Evolutionary conservation across 495 filamentous ascomycete species (phyloP), one percentile per base, ranked within the genome.

Genomic region (Niebla homalea): DNA sequence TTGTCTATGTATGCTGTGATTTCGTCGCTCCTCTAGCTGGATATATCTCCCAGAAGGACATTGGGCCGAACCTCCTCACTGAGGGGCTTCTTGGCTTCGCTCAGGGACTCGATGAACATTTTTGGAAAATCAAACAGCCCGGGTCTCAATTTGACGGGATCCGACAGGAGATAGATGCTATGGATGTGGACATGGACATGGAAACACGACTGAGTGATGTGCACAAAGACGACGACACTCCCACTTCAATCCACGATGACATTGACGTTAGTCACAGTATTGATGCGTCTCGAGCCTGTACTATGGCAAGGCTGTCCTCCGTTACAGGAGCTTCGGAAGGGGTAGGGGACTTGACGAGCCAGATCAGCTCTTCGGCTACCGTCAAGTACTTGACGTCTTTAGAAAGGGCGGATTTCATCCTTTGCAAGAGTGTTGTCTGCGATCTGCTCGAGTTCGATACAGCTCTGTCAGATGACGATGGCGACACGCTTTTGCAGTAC

Each of bases 181-280:
- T 94, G 85, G 88, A 94, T 50, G 60, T 94, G 20, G 88, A 94
- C 54, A 78, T 83, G 46, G 76, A 73, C 14, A 80, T 88, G 23
- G 74, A 78, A 23, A 72, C 73, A 3, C 71, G 79, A 42, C 58
- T 61, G 42, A 80, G 73, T 53, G 69, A 70, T 36, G 64, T 52
- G 42, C 71, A 65, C 59, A 37, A 54, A 18, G 58, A 60, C 3
- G 54, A 61, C 15, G 65, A 61, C 37, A 50, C 47, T 21, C 40
- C 57, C 16, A 58, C 64, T 2, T 57, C 77, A 26, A 66, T 72
- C 18, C 63, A 80, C 48, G 60, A 69, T 48, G 67, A 79, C 49
- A 52, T 72, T 38, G 54, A 62, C 0, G 62, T 78, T 21, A 53
- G 66, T 48, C 62, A 72, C 32, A 69, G 72, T 46, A 48, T 67